Percentiles rank a stretch among this genome's conserved stretches.
These are phyloP conservation scores for Arabidopsis lyrata DNA, from an alignment of 441 rosid genomes.

Conservation along the genomic window DNA sequence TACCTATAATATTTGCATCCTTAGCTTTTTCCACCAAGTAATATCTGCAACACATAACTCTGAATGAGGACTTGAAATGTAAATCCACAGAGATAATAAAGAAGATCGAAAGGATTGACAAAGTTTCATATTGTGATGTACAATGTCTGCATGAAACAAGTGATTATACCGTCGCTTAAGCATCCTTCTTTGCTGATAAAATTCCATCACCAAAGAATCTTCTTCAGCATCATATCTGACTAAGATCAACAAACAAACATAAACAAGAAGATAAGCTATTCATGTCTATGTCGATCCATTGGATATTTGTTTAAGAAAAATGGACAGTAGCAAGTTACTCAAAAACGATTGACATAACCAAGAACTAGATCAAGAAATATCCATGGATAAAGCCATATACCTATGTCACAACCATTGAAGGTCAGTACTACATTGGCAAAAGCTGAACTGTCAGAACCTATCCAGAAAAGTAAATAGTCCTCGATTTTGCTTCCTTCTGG, in stretches of 20 bases:
- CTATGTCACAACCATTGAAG: slow-evolving; percentile 84
- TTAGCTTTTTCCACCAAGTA: slow-evolving; percentile 95
- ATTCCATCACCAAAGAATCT: slow-evolving; percentile 67
- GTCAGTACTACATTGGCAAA: slow-evolving; percentile 83
- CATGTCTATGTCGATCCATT: background rate
- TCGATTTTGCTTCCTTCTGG: slow-evolving; percentile 70
- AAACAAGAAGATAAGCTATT: slow-evolving; percentile 9
- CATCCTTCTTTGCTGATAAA: slow-evolving; percentile 76
- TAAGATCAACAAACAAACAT: slow-evolving; percentile 49
- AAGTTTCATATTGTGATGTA: slow-evolving; percentile 2
- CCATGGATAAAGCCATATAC: slow-evolving; percentile 48
- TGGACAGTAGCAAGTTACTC: background rate
- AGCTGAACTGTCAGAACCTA: slow-evolving; percentile 80
- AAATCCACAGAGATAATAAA: background rate
- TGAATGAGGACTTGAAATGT: slow-evolving; percentile 5
- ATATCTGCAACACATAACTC: slow-evolving; percentile 62
- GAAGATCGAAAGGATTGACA: background rate
- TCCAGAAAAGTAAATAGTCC: slow-evolving; percentile 75
- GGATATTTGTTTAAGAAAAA: background rate
- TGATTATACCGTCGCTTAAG: slow-evolving; percentile 77
- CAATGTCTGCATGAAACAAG: slow-evolving; percentile 8
- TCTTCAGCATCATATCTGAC: slow-evolving; percentile 89
- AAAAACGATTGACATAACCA: background rate
- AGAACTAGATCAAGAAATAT: slow-evolving; percentile 15
- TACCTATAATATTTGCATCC: slow-evolving; percentile 90